Evolutionary conservation across 2,329 filamentous ascomycete species (phyloP).

Genomic region (Colletotrichum musae): DNA sequence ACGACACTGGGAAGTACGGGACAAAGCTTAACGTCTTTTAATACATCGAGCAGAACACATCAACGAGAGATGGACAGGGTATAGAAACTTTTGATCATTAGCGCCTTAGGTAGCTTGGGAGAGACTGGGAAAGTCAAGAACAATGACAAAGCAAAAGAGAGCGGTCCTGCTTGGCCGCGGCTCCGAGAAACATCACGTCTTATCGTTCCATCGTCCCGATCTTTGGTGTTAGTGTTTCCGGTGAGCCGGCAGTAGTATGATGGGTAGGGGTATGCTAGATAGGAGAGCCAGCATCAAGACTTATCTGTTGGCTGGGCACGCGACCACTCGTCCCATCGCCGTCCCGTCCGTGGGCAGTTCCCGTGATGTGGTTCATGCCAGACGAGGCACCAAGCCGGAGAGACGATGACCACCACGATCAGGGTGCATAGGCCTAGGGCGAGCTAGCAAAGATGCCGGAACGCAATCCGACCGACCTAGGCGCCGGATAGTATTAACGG

Average conservation of each 20-base stretch:
- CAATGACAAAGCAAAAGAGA: neutral
- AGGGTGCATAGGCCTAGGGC: neutral
- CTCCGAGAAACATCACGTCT: neutral
- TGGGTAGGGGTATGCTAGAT: neutral
- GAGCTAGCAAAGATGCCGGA: slow-evolving; percentile 11
- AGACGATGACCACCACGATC: neutral
- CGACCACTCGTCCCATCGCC: slow-evolving; percentile 11
- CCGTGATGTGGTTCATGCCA: slow-evolving; percentile 18
- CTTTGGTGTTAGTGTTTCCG: neutral
- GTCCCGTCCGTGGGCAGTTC: neutral
- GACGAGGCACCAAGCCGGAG: neutral
- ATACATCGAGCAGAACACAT: slow-evolving; percentile 31
- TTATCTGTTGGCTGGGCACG: slow-evolving; percentile 20
- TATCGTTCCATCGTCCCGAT: neutral
- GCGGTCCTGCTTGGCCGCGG: neutral
- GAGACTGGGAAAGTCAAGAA: neutral
- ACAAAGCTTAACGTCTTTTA: slow-evolving; percentile 33
- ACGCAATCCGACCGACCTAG: neutral
- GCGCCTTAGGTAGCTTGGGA: slow-evolving; percentile 8
- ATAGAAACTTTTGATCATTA: slow-evolving; percentile 2
- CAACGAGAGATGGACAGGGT: slow-evolving; percentile 2
- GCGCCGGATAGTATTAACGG: neutral
- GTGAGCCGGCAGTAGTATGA: neutral
- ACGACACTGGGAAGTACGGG: neutral
- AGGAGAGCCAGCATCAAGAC: no score